Evolutionary conservation across 192 early-diverging fungal species (phyloP).

Genomic region (Coemansia pectinata): DNA sequence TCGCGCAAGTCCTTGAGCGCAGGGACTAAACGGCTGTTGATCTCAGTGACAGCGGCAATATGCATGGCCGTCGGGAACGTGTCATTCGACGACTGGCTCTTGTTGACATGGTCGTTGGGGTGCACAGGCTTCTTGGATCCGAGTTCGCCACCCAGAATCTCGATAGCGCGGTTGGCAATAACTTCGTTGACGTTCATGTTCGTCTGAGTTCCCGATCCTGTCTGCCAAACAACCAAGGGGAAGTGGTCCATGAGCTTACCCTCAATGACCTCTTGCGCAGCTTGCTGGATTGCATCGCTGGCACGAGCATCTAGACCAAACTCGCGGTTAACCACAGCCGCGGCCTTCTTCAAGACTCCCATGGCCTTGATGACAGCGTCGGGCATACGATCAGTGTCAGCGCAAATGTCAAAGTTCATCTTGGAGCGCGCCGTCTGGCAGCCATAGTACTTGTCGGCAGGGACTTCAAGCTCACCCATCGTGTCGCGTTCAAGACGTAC

Average conservation of each 20-base stretch:
- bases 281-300: slow-evolving; percentile 85
- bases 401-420: slow-evolving; percentile 98
- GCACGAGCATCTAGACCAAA: slow-evolving; percentile 81
- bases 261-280: slow-evolving; percentile 89
- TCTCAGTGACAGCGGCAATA: slow-evolving; percentile 88
- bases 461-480: slow-evolving; percentile 94
- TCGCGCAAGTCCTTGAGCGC: slow-evolving; percentile 78
- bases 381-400: slow-evolving; percentile 90
- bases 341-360: slow-evolving; percentile 94
- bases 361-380: slow-evolving; percentile 93
- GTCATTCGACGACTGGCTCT: slow-evolving; percentile 97
- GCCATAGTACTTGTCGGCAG: slow-evolving; percentile 95
- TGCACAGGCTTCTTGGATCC: slow-evolving; percentile 95
- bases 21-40: slow-evolving; percentile 84
- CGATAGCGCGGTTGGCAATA: slow-evolving; percentile 98
- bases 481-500: slow-evolving; percentile 79
- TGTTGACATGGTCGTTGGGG: slow-evolving; percentile 99
- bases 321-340: slow-evolving; percentile 91
- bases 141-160: slow-evolving; percentile 87
- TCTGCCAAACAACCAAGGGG: slow-evolving; percentile 98
- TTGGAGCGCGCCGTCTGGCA: slow-evolving; percentile 96
- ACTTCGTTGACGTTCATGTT: slow-evolving; percentile 99
- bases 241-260: slow-evolving; percentile 95
- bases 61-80: slow-evolving; percentile 99
- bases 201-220: slow-evolving; percentile 96